Evolutionary conservation across 768 basidiomycete genomes (phyloP).

Genomic region (Coprinopsis cinerea): DNA sequence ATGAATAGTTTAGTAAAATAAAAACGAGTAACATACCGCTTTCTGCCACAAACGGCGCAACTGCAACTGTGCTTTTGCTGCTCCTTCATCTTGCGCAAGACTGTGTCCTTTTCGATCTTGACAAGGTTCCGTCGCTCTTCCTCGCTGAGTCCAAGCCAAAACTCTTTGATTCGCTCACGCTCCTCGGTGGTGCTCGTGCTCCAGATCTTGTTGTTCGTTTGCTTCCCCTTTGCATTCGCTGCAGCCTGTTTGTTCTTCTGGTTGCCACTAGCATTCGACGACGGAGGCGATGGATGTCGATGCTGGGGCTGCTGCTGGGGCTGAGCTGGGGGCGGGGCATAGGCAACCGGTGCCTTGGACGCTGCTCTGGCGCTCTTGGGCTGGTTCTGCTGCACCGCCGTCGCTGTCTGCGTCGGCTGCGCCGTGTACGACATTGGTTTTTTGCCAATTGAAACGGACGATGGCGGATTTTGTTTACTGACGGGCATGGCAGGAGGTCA

Average conservation of each 20-base stretch:
- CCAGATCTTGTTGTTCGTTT: conserved; percentile 84
- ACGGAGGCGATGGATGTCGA: conserved; percentile 44
- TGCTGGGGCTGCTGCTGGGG: conserved; percentile 30
- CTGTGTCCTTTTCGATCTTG: conserved; percentile 97
- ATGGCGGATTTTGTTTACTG: conserved; percentile 43
- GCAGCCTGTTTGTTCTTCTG: conserved; percentile 24
- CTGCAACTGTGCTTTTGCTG: conserved; percentile 95
- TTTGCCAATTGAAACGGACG: conserved; percentile 85
- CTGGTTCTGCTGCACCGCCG: conserved; percentile 6
- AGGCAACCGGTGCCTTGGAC: conserved; percentile 43
- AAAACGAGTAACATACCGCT: conserved; percentile 61
- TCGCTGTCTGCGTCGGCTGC: conserved; percentile 22
- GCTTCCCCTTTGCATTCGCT: conserved; percentile 34
- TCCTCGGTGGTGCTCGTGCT: conserved; percentile 89
- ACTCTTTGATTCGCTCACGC: conserved; percentile 95
- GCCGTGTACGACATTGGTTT: conserved; percentile 79
- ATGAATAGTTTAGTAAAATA: conserved; percentile 22
- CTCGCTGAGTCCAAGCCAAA: conserved; percentile 93
- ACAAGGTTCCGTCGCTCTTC: conserved; percentile 88
- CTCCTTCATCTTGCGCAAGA: conserved; percentile 98
- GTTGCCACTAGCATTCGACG: conserved; percentile 32
- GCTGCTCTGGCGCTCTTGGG: conserved; percentile 41
- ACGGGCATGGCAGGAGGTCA: conserved; percentile 33
- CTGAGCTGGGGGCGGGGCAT: conserved; percentile 24
- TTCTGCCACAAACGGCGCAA: conserved; percentile 94